phyloP scores from a whole-genome alignment of 352 stramenopile genomes.

The Globisporangium ultimum region DNA sequence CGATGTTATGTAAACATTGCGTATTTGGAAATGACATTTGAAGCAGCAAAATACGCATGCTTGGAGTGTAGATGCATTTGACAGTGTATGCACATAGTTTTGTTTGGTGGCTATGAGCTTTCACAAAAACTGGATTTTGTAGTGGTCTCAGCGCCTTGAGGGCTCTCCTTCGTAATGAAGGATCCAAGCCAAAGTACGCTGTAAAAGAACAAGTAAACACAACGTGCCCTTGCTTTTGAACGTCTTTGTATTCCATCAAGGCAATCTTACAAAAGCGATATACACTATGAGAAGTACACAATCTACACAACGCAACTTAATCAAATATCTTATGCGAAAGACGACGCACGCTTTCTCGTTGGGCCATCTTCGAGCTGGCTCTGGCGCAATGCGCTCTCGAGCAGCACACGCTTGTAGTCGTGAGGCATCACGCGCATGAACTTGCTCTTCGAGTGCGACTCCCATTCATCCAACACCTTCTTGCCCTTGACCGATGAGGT shows the following conservation, averaged over 20 bases:
- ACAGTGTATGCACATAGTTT: no score
- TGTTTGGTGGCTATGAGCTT: no score
- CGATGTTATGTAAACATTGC: neutral
- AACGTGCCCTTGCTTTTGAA: no score
- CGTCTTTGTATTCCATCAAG: no score
- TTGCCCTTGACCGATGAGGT: conserved; percentile 87
- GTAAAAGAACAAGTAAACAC: no score
- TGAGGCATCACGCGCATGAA: conserved; percentile 66
- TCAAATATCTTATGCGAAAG: conserved; percentile 10
- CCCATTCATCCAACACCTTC: conserved; percentile 90
- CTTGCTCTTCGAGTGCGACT: conserved; percentile 40
- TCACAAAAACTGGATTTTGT: no score
- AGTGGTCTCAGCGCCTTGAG: no score
- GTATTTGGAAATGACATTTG: neutral
- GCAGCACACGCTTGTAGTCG: conserved; percentile 63
- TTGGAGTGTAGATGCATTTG: no score
- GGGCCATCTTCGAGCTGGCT: neutral
- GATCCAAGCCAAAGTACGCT: no score
- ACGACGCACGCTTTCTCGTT: conserved; percentile 13
- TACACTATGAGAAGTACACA: neutral
- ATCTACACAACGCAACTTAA: conserved; percentile 3
- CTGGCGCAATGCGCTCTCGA: conserved; percentile 36
- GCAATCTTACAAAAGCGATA: neutral
- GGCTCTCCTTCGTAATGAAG: no score
- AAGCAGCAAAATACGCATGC: no score